Evolutionary conservation across 2,329 filamentous ascomycete genomes (phyloP).

Genomic region (Hymenoscyphus fraxineus): DNA sequence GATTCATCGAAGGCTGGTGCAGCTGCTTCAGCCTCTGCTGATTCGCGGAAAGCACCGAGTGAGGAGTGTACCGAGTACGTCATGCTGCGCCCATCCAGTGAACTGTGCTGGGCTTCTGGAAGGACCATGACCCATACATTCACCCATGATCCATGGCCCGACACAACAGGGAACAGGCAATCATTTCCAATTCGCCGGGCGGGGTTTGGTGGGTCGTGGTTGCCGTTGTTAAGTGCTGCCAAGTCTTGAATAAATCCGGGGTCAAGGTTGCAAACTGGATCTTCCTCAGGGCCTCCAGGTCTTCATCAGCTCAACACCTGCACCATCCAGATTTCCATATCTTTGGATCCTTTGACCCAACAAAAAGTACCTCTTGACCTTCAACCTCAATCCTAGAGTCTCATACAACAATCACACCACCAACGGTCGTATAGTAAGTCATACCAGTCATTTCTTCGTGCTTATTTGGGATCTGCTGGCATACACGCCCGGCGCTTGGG

Average conservation of each 20-base stretch:
- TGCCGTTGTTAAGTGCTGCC: neutral
- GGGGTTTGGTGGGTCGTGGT: neutral
- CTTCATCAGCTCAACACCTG: neutral
- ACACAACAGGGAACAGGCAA: too few species aligned
- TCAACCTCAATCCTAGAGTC: neutral
- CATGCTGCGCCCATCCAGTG: neutral
- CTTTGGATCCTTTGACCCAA: neutral
- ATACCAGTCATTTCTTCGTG: neutral
- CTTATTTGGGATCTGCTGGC: neutral
- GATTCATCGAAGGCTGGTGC: too few species aligned
- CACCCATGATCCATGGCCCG: too few species aligned
- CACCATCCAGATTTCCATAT: neutral
- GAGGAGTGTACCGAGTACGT: neutral
- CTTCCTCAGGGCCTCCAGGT: neutral
- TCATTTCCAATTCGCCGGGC: neutral
- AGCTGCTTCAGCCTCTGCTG: neutral
- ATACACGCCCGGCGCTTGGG: neutral
- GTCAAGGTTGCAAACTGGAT: neutral
- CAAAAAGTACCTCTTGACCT: neutral
- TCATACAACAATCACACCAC: neutral
- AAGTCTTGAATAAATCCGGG: slow-evolving; percentile 1
- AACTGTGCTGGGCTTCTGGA: neutral
- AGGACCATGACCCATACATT: neutral
- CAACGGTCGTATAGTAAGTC: neutral
- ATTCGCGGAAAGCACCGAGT: slow-evolving; percentile 2